Base-by-base conservation (phyloP, 345 rosid genomes). In the Ceriops decandra region DNA sequence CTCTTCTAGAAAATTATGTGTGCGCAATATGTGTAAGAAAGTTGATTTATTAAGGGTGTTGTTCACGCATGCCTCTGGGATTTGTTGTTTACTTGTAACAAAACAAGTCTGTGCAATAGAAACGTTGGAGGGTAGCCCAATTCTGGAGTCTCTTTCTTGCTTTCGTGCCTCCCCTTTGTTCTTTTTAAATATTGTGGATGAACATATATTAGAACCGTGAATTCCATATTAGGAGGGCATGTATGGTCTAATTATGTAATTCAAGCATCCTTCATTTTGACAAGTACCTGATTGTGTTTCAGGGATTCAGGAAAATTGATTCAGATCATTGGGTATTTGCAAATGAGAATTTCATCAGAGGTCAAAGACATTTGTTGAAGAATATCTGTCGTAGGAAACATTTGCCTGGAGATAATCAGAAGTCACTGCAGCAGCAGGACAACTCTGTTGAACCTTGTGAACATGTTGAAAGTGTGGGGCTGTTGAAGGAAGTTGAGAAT, bases 291-390 rank as follows among this genome's bases (percentile, higher is more conserved):
- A 72, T 31, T 67, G 58, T 70, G 59, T 68, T 77, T 56, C 92
- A 89, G 99, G 99, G 99, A 53, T 95, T 95, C 75, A 79, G 85
- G 66, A 95, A 95, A 82, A 76, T 82, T 11, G 99, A 95, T 81
- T 69, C 93, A 19, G 97, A 95, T 68, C 84, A 81, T 17, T 91
- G 93, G 92, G 97, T 88, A 83, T 95, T 88, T 65, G 89, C 96
- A 24, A 95, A 89, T 69, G 95, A 90, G 51, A 89, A 91, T 62
- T 95, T 95, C 71, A 56, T 91, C 35, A 85, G 71, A 80, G 95
- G 86, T 32, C 86, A 83, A 82, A 90, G 83, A 78, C 84, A 89
- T 71, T 71, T 91, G 80, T 35, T 95, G 59, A 87, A 84, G 85
- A 90, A 78, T 54, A 82, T 95, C 26, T 22, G 16, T 20, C 60